Base-by-base conservation (phyloP, 2,329 filamentous ascomycete species). In the Parascedosporium putredinis region DNA sequence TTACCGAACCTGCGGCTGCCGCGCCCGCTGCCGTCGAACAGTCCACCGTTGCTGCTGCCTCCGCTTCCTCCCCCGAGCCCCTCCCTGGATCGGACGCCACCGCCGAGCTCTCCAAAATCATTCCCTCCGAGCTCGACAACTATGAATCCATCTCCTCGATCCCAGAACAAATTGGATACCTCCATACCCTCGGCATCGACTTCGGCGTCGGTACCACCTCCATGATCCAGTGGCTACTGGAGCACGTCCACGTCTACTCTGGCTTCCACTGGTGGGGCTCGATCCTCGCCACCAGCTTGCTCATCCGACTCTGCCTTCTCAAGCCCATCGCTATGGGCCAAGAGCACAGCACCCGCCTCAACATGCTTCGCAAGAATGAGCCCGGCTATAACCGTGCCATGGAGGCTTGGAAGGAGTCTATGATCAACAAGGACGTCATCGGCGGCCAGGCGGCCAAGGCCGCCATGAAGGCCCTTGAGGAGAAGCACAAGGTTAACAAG, bases 201-300 rank as follows among this genome's bases (percentile, higher is more conserved):
- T 97, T 84, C 60, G 89, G 91, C 61, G 90, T 73, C 71, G 91
- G 91, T 14, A 79, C 86, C 4, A 87, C 89, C 0, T 69, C 82
- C 3, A 56, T 79, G 14, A 81, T 93, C 64, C 76, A 96, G 67
- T 90, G 76, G 74, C 20, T 79, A 2, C 68, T 97, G 9, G 93
- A 98, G 71, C 81, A 91, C 62, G 62, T 94, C 36, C 88, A 98
- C 67, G 72, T 96, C 53, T 83, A 76, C 57, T 69, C 65, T 2
- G 88, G 84, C 31, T 67, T 88, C 50, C 87, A 88, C 10, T 97
- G 93, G 93, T 89, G 86, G 74, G 81, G 71, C 2, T 79, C 86
- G 52, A 85, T 96, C 58, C 65, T 83, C 42, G 65, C 74, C 4
- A 77, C 83, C 0, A 82, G 84, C 29, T 29, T 89, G 1, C 52